Conservation (phyloP, 1,139 yeast genomes). For the Taphrina wiesneri region DNA sequence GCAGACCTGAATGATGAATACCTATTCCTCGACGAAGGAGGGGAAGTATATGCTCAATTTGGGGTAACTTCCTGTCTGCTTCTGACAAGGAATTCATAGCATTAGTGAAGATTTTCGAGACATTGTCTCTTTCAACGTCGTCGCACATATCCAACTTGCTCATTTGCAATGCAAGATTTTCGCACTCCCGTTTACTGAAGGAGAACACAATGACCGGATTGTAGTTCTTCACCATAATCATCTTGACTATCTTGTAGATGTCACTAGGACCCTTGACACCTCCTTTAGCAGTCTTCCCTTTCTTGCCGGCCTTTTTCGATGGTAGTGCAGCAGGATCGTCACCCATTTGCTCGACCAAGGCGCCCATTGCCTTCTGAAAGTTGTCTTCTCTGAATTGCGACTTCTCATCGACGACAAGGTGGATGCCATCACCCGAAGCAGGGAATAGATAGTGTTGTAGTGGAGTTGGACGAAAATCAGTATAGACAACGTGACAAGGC, state of each 20-base stretch:
- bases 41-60: conserved; percentile 86
- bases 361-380: conserved; percentile 97
- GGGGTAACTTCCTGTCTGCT: conserved; percentile 87
- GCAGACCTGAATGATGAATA: conserved; percentile 93
- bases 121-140: conserved; percentile 82
- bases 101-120: conserved; percentile 82
- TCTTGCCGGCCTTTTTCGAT: conserved; percentile 58
- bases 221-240: conserved; percentile 94
- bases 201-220: conserved; percentile 98
- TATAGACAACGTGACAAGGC: conserved; percentile 97
- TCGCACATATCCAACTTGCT: conserved; percentile 89
- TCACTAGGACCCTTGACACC: conserved; percentile 84
- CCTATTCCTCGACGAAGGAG: conserved; percentile 92
- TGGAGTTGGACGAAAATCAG: conserved; percentile 98
- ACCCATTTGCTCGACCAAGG: conserved; percentile 76
- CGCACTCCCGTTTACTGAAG: conserved; percentile 95
- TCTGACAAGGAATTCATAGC: conserved; percentile 87
- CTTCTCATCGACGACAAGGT: conserved; percentile 95
- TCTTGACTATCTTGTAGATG: conserved; percentile 92
- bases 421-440: conserved; percentile 96
- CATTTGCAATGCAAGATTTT: conserved; percentile 88
- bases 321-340: conserved; percentile 69
- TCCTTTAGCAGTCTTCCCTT: conserved; percentile 85
- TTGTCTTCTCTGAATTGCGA: conserved; percentile 94
- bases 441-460: conserved; percentile 96